Evolutionary conservation across 1,284 basidiomycete genomes (phyloP), one percentile per base, ranked within the genome.

Genomic region (Coriolopsis trogii): DNA sequence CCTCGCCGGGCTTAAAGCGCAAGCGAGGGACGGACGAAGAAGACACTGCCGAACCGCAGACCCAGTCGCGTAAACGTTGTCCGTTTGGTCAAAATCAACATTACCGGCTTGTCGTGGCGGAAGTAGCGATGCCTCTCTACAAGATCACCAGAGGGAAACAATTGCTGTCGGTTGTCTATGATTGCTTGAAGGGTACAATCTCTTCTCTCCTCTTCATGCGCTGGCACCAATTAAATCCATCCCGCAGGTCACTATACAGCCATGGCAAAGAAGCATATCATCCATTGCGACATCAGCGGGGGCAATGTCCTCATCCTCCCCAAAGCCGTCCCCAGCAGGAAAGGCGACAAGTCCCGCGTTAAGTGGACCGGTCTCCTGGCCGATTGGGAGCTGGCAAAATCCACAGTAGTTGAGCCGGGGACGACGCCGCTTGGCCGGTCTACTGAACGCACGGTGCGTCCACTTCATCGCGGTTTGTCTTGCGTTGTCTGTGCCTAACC

Each of bases 71-170:
- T 16, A 33, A 37, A 10, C 36, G 33, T 4, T 31, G 28, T 26
- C 25, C 41, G 2, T 24, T 43, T 1, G 34, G 46, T 1, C 34
- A 12, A 0, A 40, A 38, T 15, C 31, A 13, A 20, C 51, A 53
- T n/a, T 53, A 53, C 29, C 51, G 51, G 13, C 12, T 62, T 48
- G 53, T 62, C 43, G n/a, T 51, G 4, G 28, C 58, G 39, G 23
- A 63, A 40, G 44, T 63, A 30, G 23, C 55, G 52, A 25, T 58
- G 51, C 41, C 56, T 36, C 39, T 60, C 3, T 34, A n/a, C n/a
- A 23, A 38, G 26, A 43, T 53, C 29, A 13, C 13, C 9, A 15
- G 4, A 6, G 39, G 33, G 4, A 8, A 18, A 9, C 45, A 47
- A 13, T 37, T 53, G 3, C 34, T 43, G 7, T 20, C 13, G 1